Evolutionary conservation across 2,329 filamentous ascomycete genomes (phyloP).

Genomic region (Paramyrothecium roridum): DNA sequence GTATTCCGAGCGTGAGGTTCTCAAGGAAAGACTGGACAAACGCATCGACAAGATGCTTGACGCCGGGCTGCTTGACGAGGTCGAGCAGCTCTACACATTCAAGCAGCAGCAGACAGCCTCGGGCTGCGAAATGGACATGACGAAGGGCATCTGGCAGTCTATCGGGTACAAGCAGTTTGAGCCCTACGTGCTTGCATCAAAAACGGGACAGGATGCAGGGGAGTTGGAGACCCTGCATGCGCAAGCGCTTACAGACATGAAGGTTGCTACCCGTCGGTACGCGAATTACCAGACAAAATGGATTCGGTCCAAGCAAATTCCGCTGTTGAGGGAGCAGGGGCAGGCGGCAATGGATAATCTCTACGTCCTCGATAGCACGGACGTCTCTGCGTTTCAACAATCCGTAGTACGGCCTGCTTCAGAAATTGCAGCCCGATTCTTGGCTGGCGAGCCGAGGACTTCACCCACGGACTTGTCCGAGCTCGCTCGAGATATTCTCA

Average conservation of each 20-base stretch:
- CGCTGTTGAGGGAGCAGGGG: constrained; percentile 57
- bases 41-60: constrained; percentile 84
- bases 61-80: constrained; percentile 46
- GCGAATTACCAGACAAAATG: constrained; percentile 80
- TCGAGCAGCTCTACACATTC: constrained; percentile 40
- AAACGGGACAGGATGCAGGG: constrained; percentile 17
- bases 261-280: constrained; percentile 83
- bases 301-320: constrained; percentile 80
- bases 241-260: constrained; percentile 69
- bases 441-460: constrained; percentile 54
- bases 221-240: constrained; percentile 54
- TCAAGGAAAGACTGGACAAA: constrained; percentile 68
- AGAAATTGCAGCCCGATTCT: constrained; percentile 59
- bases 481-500: constrained; percentile 53
- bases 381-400: constrained; percentile 57
- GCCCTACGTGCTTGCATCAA: constrained; percentile 57
- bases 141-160: constrained; percentile 89
- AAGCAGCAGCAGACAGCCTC: constrained; percentile 29
- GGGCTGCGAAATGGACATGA: constrained; percentile 63
- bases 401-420: constrained; percentile 66
- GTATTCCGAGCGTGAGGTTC: constrained; percentile 65
- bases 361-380: constrained; percentile 79
- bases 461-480: constrained; percentile 44
- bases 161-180: constrained; percentile 95
- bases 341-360: constrained; percentile 53